phyloP scores from a whole-genome alignment of 2,329 filamentous ascomycete species.

The Lachnellula suecica region DNA sequence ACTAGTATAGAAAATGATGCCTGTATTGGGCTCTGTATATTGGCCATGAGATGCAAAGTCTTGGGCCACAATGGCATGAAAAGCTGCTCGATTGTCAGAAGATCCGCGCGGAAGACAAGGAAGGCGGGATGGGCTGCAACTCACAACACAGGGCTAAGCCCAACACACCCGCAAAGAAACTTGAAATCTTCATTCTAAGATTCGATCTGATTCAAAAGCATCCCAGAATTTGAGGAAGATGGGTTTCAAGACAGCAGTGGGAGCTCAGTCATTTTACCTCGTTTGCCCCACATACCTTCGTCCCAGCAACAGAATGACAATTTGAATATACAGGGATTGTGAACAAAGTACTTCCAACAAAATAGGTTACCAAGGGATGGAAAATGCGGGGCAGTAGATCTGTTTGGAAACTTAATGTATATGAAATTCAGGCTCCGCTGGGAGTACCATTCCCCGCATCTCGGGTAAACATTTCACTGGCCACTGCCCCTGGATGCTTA shows the following conservation, averaged over 20 bases:
- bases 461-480: neutral
- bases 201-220: slow-evolving; percentile 10
- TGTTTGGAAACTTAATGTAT: neutral
- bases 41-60: slow-evolving; percentile 29
- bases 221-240: too few species aligned
- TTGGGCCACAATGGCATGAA: slow-evolving; percentile 22
- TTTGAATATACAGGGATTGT: too few species aligned
- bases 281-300: too few species aligned
- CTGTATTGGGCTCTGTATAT: slow-evolving; percentile 47
- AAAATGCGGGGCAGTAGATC: too few species aligned
- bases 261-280: too few species aligned
- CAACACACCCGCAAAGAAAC: slow-evolving; percentile 18
- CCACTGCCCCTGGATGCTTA: neutral
- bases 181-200: slow-evolving; percentile 23
- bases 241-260: too few species aligned
- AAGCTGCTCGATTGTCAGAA: slow-evolving; percentile 17
- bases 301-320: too few species aligned
- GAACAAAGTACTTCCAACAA: too few species aligned
- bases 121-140: too few species aligned
- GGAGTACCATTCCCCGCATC: neutral
- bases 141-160: slow-evolving; percentile 21
- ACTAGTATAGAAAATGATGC: slow-evolving; percentile 54
- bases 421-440: neutral
- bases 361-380: too few species aligned
- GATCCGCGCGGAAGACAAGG: neutral